Conservation (phyloP, 352 stramenopile species). For the Phytophthora idaei region DNA sequence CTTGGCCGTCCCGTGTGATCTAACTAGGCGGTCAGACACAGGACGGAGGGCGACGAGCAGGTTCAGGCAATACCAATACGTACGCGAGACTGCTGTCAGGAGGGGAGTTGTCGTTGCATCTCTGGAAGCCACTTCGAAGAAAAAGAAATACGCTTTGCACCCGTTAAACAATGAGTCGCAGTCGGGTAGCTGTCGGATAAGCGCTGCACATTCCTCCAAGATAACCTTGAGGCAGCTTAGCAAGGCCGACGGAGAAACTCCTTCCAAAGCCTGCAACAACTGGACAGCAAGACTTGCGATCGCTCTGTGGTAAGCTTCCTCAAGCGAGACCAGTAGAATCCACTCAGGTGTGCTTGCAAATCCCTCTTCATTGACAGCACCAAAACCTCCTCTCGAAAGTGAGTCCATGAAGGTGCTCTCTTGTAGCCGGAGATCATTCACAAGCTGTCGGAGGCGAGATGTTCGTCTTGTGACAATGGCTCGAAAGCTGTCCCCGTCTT, state of each 20-base stretch:
- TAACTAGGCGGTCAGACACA: slow-evolving; percentile 1
- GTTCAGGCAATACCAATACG: slow-evolving; percentile 69
- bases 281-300: slow-evolving; percentile 35
- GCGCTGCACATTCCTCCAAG: slow-evolving; percentile 36
- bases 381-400: slow-evolving; percentile 22
- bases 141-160: slow-evolving; percentile 69
- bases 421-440: slow-evolving; percentile 38
- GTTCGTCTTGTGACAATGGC: slow-evolving; percentile 10
- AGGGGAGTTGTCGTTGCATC: slow-evolving; percentile 58
- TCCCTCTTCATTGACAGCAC: slow-evolving; percentile 17
- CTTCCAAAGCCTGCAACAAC: slow-evolving; percentile 23
- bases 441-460: slow-evolving; percentile 36
- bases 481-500: slow-evolving; percentile 24
- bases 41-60: slow-evolving; percentile 44
- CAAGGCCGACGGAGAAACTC: slow-evolving; percentile 11
- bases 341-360: slow-evolving; percentile 33
- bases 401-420: slow-evolving; percentile 39
- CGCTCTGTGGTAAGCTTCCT: slow-evolving; percentile 39
- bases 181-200: slow-evolving; percentile 65
- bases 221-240: slow-evolving; percentile 18
- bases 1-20: slow-evolving; percentile 4
- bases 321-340: slow-evolving; percentile 36
- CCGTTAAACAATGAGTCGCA: slow-evolving; percentile 58
- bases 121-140: slow-evolving; percentile 64
- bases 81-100: slow-evolving; percentile 54